Base-by-base conservation (phyloP, 2,329 filamentous ascomycete species). In the Nectriaceae sp. region DNA sequence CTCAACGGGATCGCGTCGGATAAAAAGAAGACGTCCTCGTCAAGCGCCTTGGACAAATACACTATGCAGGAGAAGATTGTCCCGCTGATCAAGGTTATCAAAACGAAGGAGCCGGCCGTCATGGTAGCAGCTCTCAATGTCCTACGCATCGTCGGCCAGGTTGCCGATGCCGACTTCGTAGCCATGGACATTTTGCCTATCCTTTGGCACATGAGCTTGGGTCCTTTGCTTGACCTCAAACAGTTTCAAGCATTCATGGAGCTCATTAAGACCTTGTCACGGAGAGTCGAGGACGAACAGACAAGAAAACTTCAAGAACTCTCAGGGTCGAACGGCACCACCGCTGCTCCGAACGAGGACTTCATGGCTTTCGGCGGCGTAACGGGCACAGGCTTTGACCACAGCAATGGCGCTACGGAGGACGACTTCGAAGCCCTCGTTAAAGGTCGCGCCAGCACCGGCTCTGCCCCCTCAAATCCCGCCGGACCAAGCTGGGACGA, bases 31-130 rank as follows among this genome's bases (percentile, higher is more conserved):
- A 74, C 79, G 2, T 81, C 80, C 3, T 88, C 82, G 1, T 87
- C 87, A 1, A 90, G 85, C 2, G 92, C 93, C 3, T 75, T 99
- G 21, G 94, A 99, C 73, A 97, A 97, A 68, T 97, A 94, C 65
- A 97, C 94, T 0, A 93, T 99, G 73, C 94, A 99, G 67, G 94
- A 99, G 66, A 97, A 97, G 74, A 89, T 99, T 26, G 82, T 97
- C 0, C 94, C 94, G 0, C 74, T 97, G 4, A 78, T 99, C 52
- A 91, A 89, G 63, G 91, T 79, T 2, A 97, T 99, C 73, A 97
- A 96, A 71, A 99, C 94, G 0, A 97, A 96, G 66, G 94, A 99
- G 67, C 94, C 94, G 0, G 92, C 91, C 6, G 94, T 99, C 10
- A 97, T 97, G 89, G 88, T 97, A 77, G 92, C 93, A 5, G 88